Base-by-base conservation (phyloP, 2,329 filamentous ascomycete species). In the Cordyceps cicadae region DNA sequence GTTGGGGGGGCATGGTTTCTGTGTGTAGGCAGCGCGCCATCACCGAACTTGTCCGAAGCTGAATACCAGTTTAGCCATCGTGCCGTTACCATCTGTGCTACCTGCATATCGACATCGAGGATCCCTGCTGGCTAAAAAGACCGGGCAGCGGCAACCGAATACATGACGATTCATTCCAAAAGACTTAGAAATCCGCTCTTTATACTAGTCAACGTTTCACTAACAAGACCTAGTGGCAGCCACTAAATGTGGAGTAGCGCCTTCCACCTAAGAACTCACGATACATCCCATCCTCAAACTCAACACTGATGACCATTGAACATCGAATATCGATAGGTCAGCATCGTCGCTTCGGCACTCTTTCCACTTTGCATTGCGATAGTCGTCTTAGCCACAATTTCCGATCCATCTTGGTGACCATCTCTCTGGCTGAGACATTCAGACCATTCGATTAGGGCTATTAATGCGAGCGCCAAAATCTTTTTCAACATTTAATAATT, bases 371-470 rank as follows among this genome's bases (percentile, higher is more conserved):
- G 52, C 51, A 60, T 56, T 56, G 46, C 26, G 56, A 56, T 19
- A 48, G 50, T n/a, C 39, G 9, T 9, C 57, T 53, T 53, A 26
- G 39, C 56, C 29, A 19, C 50, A 34, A 54, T 45, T 70, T 71
- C 68, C 70, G 71, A 68, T 70, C 67, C 64, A 67, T 71, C 69
- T 70, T 71, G 24, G 24, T 69, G 70, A 70, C 66, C 66, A 11
- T 65, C 70, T 68, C 62, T 65, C 70, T 68, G 62, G 68, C 60
- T 37, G 34, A 52, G 49, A 71, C 70, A 68, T n/a, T n/a, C n/a
- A n/a, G n/a, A n/a, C n/a, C n/a, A n/a, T n/a, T n/a, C n/a, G n/a
- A n/a, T n/a, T n/a, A n/a, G n/a, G n/a, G n/a, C n/a, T n/a, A n/a
- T n/a, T n/a, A n/a, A n/a, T n/a, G n/a, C n/a, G n/a, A n/a, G n/a